Base-by-base conservation (phyloP, 1,284 basidiomycete species). In the Microbotryomycetes sp. region DNA sequence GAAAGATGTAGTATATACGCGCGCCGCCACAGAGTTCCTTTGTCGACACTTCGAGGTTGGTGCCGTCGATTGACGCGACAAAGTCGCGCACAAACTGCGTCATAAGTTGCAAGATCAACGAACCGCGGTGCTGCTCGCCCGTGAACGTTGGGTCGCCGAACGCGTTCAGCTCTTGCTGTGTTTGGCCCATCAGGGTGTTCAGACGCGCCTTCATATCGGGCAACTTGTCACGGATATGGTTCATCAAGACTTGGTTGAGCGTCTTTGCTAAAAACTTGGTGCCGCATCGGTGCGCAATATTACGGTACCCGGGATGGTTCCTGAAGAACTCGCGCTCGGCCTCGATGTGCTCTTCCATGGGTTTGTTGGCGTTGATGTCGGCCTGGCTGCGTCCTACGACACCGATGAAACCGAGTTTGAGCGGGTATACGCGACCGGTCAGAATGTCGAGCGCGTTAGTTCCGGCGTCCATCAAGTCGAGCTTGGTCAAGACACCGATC, bases 121-220 rank as follows among this genome's bases (percentile, higher is more conserved):
- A 83, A 26, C 91, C 91, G 77, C 91, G 86, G 74, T 97, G 92
- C 72, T 85, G 84, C 78, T 97, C 93, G 21, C 91, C 94, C 69
- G 91, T 88, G 73, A 93, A 84, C 2, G 91, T 89, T 23, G 90
- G 83, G 74, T 97, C 96, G 28, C 96, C 96, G 73, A 96, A 97
- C 5, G 91, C 86, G 76, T 91, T 91, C 51, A 98, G 82, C 75
- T 99, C 96, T 76, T 98, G 96, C 75, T 97, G 93, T 4, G 96
- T 92, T 78, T 98, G 96, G 13, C 93, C 92, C 91, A 98, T 98
- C 16, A 98, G 79, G 6, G 96, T 98, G 75, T 98, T 98, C 66
- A 99, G 79, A 21, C 93, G 83, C 15, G 96, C 96, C 77, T 99
- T 99, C 96, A 98, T 98, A 76, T 99, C 96, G 0, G 96, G 96